Evolutionary conservation across 148 eudicot genomes (phyloP), one percentile per base, ranked within the genome.

Genomic region (Nepenthes gracilis): DNA sequence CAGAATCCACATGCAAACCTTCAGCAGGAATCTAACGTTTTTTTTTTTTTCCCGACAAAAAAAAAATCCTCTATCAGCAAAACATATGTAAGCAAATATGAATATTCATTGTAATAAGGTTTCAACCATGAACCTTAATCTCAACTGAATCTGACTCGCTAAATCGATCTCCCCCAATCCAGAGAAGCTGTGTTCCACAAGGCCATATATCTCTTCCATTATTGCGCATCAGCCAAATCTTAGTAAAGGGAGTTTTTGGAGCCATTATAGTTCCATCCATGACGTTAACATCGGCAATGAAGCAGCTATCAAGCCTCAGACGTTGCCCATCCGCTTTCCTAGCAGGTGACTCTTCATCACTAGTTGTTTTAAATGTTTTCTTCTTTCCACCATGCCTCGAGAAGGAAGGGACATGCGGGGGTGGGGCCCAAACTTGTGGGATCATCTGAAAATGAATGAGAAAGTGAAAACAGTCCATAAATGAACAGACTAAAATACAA

Each of bases 201-300:
- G 77, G 75, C 97, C 97, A 91, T 23, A 72, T 66, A 53, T 67
- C 35, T 11, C 63, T 55, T 45, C 97, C 96, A 67, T 69, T 83
- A 78, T 91, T 91, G 72, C 70, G 81, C 86, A 91, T 78, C 64
- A 83, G 72, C 97, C 97, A 91, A 14, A 83, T 87, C 72, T 91
- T 91, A 37, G 90, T 91, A 65, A 91, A 91, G 51, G 79, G 83
- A 1, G 93, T 80, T 61, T 62, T 74, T 9, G 96, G 90, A 32
- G 90, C 84, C 96, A 91, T 78, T 33, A 70, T 33, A 48, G 96
- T 85, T 43, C 90, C 97, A 78, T 91, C 90, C 48, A 70, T 11
- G 33, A 87, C 64, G 67, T 78, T 85, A 33, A 87, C 83, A 74
- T 87, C 88, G 70, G 47, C 52, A 59, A 87, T 75, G 67, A 91